Percentiles rank a stretch among this genome's conserved stretches.
These are phyloP conservation scores for Magnusiomyces sp. DNA, from an alignment of 1,139 yeast genomes.

Conservation along the genomic window DNA sequence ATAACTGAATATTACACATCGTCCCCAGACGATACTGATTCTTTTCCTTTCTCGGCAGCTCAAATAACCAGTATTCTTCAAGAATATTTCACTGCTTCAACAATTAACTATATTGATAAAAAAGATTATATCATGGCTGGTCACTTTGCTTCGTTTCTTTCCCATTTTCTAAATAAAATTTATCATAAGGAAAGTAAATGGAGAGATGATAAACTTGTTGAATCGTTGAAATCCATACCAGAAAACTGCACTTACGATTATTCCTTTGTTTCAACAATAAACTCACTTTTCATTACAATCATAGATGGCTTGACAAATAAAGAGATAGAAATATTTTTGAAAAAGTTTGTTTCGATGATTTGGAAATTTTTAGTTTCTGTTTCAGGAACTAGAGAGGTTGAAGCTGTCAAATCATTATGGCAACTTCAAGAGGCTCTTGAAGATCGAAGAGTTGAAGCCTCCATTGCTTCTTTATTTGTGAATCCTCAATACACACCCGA, in stretches of 20 bases:
- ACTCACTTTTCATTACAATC: constrained; percentile 39
- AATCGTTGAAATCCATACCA: constrained; percentile 23
- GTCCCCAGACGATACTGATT: constrained; percentile 24
- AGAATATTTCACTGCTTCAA: constrained; percentile 31
- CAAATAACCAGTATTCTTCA: constrained; percentile 40
- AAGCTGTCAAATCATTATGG: constrained; percentile 45
- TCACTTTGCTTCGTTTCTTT: constrained; percentile 36
- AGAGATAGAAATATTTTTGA: constrained; percentile 21
- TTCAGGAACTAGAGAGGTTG: constrained; percentile 51
- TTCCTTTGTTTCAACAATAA: constrained; percentile 38
- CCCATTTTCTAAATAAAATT: constrained; percentile 39
- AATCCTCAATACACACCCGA: constrained; percentile 15
- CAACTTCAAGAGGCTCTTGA: constrained; percentile 28
- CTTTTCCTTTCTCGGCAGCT: constrained; percentile 39
- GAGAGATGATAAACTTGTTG: constrained; percentile 30
- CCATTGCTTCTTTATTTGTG: constrained; percentile 28
- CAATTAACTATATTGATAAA: constrained; percentile 27
- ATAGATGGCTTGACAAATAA: constrained; percentile 20
- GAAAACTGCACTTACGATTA: constrained; percentile 10
- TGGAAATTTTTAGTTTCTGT: constrained; percentile 34
- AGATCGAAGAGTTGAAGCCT: constrained; percentile 32
- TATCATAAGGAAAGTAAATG: constrained; percentile 35
- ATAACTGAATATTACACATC: constrained; percentile 31
- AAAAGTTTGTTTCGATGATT: constrained; percentile 10
- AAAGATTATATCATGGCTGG: constrained; percentile 20